These are phyloP conservation scores for Cantharellus cinnabarinus DNA, from an alignment of 768 basidiomycete genomes.

Conservation along the genomic window DNA sequence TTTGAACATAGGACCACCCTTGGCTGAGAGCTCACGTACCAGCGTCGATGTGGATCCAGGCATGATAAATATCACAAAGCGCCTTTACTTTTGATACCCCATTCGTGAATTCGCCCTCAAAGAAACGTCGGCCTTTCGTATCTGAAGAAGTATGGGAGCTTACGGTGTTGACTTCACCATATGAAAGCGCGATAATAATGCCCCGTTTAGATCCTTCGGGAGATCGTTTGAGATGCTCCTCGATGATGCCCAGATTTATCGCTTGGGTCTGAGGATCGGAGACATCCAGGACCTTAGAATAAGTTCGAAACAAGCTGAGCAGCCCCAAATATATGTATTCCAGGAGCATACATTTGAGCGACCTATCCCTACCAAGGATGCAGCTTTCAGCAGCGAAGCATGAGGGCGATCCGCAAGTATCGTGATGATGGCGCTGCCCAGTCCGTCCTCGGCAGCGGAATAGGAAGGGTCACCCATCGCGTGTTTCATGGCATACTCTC, in stretches of 20 bases:
- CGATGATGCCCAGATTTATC: background rate
- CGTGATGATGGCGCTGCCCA: conserved; percentile 14
- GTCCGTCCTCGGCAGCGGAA: conserved; percentile 20
- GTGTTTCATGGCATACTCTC: conserved; percentile 15
- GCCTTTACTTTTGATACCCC: conserved; percentile 15
- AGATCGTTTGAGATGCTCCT: background rate
- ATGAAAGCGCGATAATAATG: conserved; percentile 14
- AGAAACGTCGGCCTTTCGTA: too few relatives aligned
- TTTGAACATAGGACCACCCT: background rate
- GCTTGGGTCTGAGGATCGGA: background rate
- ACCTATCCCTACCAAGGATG: conserved; percentile 22
- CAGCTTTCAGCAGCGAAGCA: conserved; percentile 22
- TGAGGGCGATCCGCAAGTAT: conserved; percentile 21
- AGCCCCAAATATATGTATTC: background rate
- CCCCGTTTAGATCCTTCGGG: background rate
- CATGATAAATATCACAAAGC: conserved; percentile 18
- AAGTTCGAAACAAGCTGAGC: background rate
- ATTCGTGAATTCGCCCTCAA: conserved; percentile 17
- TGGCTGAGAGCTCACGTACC: conserved; percentile 12
- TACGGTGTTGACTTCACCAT: conserved; percentile 27
- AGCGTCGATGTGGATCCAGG: conserved; percentile 26
- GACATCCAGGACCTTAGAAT: background rate
- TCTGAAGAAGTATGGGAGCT: background rate
- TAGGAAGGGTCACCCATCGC: conserved; percentile 14
- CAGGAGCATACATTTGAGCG: conserved; percentile 14